Evolutionary conservation across 306 rosid species (phyloP).

Genomic region (Sphenostylis stenocarpa): DNA sequence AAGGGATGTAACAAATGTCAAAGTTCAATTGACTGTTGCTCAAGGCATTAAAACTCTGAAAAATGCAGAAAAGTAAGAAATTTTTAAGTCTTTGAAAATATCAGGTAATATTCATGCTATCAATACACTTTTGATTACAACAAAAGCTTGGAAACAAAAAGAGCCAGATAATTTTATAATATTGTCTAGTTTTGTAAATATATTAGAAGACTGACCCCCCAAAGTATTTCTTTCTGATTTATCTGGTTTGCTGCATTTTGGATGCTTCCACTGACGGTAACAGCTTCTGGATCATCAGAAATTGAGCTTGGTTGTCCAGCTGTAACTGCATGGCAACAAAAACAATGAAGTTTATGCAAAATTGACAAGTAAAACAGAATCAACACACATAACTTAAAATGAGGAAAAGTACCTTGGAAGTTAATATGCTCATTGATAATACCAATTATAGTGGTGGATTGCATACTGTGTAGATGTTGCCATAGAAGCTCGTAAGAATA

Average conservation of each 20-base stretch:
- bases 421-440: constrained; percentile 72
- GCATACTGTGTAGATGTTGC: constrained; percentile 63
- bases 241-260: constrained; percentile 67
- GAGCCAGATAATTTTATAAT: neutral
- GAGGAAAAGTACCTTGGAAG: constrained; percentile 57
- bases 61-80: neutral
- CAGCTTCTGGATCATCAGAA: constrained; percentile 69
- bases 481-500: constrained; percentile 76
- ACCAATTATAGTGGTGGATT: constrained; percentile 66
- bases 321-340: constrained; percentile 50
- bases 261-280: constrained; percentile 61
- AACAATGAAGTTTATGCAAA: neutral
- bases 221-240: constrained; percentile 67
- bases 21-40: neutral
- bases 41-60: neutral
- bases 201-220: constrained; percentile 63
- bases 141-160: neutral
- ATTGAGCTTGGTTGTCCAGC: constrained; percentile 67
- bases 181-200: neutral
- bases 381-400: neutral
- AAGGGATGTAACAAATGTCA: constrained; percentile 7
- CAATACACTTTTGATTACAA: neutral
- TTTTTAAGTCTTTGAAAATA: neutral
- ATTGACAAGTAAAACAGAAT: neutral
- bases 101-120: neutral